Evolutionary conservation across 768 basidiomycete species (phyloP).

Genomic region (Agrocybe praecox): DNA sequence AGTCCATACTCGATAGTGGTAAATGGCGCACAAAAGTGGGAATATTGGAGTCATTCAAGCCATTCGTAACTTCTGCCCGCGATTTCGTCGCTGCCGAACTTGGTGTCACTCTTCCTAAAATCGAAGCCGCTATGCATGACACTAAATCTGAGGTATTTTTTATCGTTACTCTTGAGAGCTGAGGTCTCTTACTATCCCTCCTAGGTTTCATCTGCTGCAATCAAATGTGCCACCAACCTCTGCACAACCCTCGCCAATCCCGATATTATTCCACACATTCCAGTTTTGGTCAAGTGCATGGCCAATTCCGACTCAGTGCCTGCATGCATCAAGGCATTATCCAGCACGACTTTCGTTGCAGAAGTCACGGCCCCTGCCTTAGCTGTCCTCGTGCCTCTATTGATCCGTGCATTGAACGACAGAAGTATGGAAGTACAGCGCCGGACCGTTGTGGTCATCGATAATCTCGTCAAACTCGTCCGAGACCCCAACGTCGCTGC

Average conservation of each 20-base stretch:
- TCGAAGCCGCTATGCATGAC: constrained; percentile 93
- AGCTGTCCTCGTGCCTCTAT: constrained; percentile 91
- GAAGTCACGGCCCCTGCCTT: constrained; percentile 97
- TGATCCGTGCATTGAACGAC: constrained; percentile 90
- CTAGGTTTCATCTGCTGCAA: constrained; percentile 85
- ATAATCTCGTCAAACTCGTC: constrained; percentile 97
- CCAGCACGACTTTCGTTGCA: constrained; percentile 94
- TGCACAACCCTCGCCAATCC: constrained; percentile 92
- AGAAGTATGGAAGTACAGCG: constrained; percentile 96
- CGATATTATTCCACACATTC: constrained; percentile 88
- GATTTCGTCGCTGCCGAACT: constrained; percentile 84
- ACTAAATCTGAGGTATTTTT: constrained; percentile 86
- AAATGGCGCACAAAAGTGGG: constrained; percentile 98
- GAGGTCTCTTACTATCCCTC: not conserved
- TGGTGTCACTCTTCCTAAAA: constrained; percentile 78
- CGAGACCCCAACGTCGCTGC: constrained; percentile 90
- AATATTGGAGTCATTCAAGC: constrained; percentile 83
- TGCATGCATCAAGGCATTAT: constrained; percentile 92
- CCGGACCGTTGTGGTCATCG: constrained; percentile 90
- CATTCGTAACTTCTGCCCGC: constrained; percentile 66
- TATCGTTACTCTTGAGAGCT: not conserved
- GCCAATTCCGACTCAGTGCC: constrained; percentile 85
- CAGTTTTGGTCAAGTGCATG: constrained; percentile 93
- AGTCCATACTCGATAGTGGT: constrained; percentile 75
- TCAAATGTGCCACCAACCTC: constrained; percentile 87